phyloP scores from a whole-genome alignment of 768 basidiomycete genomes.

The Suillus hirtellus region DNA sequence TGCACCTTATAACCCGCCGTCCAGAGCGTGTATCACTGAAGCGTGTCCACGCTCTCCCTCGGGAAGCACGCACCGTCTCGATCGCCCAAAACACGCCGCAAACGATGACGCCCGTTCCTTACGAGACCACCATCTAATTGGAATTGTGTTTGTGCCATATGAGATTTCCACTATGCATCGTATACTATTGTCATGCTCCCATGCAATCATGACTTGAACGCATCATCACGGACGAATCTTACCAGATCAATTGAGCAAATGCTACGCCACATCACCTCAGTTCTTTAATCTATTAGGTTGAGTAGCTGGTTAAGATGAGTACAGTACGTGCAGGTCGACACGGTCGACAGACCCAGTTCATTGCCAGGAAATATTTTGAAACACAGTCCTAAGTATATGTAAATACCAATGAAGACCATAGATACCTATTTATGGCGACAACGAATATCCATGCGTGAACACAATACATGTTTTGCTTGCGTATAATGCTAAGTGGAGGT shows the following conservation, averaged over 20 bases:
- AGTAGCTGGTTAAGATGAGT: neutral
- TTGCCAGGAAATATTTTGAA: slow-evolving; percentile 1
- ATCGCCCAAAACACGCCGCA: slow-evolving; percentile 77
- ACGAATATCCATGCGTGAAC: neutral
- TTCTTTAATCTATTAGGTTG: neutral
- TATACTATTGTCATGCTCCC: slow-evolving; percentile 19
- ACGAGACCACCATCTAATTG: slow-evolving; percentile 93
- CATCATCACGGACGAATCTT: neutral
- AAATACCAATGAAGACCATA: neutral
- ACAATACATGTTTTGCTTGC: neutral
- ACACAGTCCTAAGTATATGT: neutral
- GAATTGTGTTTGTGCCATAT: slow-evolving; percentile 13
- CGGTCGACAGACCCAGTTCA: neutral
- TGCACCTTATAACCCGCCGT: neutral
- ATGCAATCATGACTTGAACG: slow-evolving; percentile 25
- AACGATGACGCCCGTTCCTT: slow-evolving; percentile 89
- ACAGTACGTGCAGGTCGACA: neutral
- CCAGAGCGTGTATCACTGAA: slow-evolving; percentile 81
- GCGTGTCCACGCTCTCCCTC: slow-evolving; percentile 82
- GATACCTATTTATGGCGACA: neutral
- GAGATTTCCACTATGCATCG: slow-evolving; percentile 18
- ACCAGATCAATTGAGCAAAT: neutral
- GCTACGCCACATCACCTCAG: neutral
- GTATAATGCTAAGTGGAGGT: neutral
- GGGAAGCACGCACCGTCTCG: slow-evolving; percentile 76